Evolutionary conservation across 2,329 filamentous ascomycete genomes (phyloP), one percentile per base, ranked within the genome.

Genomic region (Juglanconis sp.): DNA sequence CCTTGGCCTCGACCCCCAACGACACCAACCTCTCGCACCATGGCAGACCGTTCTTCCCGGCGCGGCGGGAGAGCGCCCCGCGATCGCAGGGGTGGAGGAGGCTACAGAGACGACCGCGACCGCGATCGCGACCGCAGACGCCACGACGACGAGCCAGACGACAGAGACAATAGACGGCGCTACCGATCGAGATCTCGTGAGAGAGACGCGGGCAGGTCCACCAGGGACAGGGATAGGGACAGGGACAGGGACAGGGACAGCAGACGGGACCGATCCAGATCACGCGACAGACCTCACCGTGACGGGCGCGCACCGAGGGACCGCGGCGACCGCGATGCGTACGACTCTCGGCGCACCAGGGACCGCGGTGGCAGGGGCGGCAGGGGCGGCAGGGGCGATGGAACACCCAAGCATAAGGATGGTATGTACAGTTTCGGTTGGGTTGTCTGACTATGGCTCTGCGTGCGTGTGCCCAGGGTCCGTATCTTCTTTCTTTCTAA

Each of bases 161-260:
- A 75, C 56, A 61, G 62, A n/a, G 64, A 68, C 52, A 60, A 65
- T 38, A 57, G 66, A 54, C 60, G 65, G 56, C 63, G 68, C 47
- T 63, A 63, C 49, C 36, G 62, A 5, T 63, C 62, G 38, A 52
- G 62, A 11, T 59, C 57, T 7, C 57, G 57, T 5, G 57, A 59
- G 15, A 76, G 79, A 13, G 62, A 67, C 40, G 59, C 68, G 9
- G 35, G 3, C 64, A 66, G 34, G 69, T 72, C 53, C 63, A 68
- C 34, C 24, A 24, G 24, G 24, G 24, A 24, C 24, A 24, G 24
- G 30, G 65, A 64, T 10, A 58, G 63, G 31, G 63, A 64, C 31
- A 68, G 68, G 34, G 68, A 72, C 36, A 71, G 75, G 57, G 74
- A 77, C 34, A 68, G 74, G 50, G 76, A 76, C 40, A 59, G 35